Base-by-base conservation (phyloP, 106 monocot species). In the Vanilla planifolia region DNA sequence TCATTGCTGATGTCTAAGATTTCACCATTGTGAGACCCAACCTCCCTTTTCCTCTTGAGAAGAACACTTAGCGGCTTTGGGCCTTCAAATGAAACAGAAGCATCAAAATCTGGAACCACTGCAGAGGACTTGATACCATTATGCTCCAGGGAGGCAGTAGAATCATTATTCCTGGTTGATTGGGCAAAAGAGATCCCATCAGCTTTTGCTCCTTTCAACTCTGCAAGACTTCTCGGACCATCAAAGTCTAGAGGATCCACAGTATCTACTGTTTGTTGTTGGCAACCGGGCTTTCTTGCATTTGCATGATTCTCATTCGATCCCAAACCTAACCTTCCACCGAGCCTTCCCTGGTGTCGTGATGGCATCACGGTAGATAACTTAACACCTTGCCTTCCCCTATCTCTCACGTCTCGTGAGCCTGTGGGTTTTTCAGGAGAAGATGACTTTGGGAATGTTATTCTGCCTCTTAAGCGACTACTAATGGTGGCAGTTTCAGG, bases 151-250 rank as follows among this genome's bases (percentile, higher is more conserved):
- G 59, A 26, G 25, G 39, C 19, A 8, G 15, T 13, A 8, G 29
- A 17, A 15, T 37, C n/a, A 51, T 13, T 23, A 27, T 32, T 41
- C 59, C 60, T 69, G 16, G 44, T 27, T 37, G 28, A 9, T 15
- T 45, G 65, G 16, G 64, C 74, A 27, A 62, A 62, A 32, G 48
- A 62, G 33, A 35, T 76, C 26, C 53, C 79, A 16, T 41, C 50
- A 52, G 8, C 21, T 15, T 82, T 93, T 24, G 43, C 44, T 58
- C 74, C 79, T 74, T 78, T 94, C 51, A 94, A 56, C 71, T 94
- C 85, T 51, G 85, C 73, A 65, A 89, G 77, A 53, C 82, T 85
- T 70, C 85, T 93, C 37, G 93, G 93, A 40, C 79, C 89, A 58
- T 83, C 65, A 78, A 93, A 84, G 23, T 77, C 61, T 39, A 71